A percentile compares a stretch with the other conserved stretches of the same genome.
These are phyloP conservation scores for Pseudocercospora vitis DNA, from an alignment of 2,329 filamentous ascomycete genomes.

Conservation along the genomic window DNA sequence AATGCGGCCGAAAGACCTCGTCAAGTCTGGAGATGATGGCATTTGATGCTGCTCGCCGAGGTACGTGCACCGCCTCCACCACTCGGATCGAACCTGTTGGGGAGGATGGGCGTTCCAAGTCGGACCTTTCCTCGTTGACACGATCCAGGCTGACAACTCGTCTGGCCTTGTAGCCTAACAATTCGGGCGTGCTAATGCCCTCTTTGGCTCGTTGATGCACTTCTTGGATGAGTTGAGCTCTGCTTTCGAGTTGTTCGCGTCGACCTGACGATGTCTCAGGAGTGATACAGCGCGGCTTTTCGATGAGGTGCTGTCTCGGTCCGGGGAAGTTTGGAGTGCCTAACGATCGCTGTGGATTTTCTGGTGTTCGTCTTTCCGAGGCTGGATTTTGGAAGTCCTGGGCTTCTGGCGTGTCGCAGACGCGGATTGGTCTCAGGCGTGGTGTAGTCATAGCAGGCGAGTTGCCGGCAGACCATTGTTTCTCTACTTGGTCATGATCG, in stretches of 20 bases:
- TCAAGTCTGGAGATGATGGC: conserved; percentile 9
- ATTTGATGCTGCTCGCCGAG: conserved; percentile 4
- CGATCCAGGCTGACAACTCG: neutral
- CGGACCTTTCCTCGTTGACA: neutral
- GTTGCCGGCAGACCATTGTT: conserved; percentile 1
- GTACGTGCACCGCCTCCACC: conserved; percentile 7
- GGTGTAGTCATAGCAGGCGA: neutral
- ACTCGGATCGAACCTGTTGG: conserved; percentile 14
- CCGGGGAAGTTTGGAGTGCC: conserved; percentile 8
- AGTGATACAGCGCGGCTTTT: conserved; percentile 9
- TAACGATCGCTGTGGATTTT: conserved; percentile 5
- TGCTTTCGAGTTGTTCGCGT: conserved; percentile 15
- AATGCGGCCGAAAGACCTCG: conserved; percentile 12
- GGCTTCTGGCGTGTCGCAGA: neutral
- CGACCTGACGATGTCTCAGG: conserved; percentile 16
- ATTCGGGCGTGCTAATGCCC: conserved; percentile 8
- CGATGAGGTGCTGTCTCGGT: conserved; percentile 1
- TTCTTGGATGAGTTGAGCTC: conserved; percentile 15
- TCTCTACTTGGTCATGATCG: neutral
- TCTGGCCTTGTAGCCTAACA: neutral
- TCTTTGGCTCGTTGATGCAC: conserved; percentile 5
- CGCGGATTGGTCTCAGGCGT: neutral
- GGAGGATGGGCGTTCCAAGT: conserved; percentile 8
- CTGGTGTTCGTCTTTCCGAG: conserved; percentile 1
- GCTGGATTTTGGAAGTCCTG: neutral